These are phyloP conservation scores for Helicocarpus griseus DNA, from an alignment of 2,329 filamentous ascomycete genomes.

Conservation along the genomic window DNA sequence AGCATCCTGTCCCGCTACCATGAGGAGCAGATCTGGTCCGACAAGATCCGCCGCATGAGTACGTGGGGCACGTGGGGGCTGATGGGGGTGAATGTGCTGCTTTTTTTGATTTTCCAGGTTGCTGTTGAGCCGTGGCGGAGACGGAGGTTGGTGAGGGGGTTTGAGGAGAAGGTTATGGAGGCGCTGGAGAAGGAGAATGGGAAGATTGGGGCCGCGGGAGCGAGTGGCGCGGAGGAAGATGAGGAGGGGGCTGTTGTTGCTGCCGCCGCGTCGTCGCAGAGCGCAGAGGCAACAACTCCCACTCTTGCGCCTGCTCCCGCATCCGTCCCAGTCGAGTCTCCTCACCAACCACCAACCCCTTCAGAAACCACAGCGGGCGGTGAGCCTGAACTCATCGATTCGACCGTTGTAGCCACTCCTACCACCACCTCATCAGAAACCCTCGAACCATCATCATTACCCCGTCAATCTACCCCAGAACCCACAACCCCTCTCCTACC, in stretches of 20 bases:
- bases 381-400: neutral
- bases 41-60: slow-evolving; percentile 89
- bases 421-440: neutral
- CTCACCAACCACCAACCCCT: slow-evolving; percentile 3
- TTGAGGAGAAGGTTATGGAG: slow-evolving; percentile 65
- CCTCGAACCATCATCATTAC: slow-evolving; percentile 2
- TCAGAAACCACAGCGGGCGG: neutral
- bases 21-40: slow-evolving; percentile 98
- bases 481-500: slow-evolving; percentile 18
- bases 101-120: slow-evolving; percentile 79
- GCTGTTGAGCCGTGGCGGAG: slow-evolving; percentile 90
- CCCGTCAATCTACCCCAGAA: slow-evolving; percentile 13
- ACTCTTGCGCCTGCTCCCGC: neutral
- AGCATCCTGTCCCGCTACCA: slow-evolving; percentile 88
- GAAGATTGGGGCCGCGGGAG: slow-evolving; percentile 6
- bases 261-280: neutral
- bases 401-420: neutral
- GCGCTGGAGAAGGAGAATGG: slow-evolving; percentile 57
- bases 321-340: neutral
- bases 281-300: slow-evolving; percentile 2
- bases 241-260: neutral
- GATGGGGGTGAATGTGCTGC: slow-evolving; percentile 90
- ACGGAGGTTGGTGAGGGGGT: slow-evolving; percentile 67
- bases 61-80: slow-evolving; percentile 98
- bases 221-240: slow-evolving; percentile 15